Base-by-base conservation (phyloP, 352 stramenopile species). In the Globisporangium cylindrosporum region DNA sequence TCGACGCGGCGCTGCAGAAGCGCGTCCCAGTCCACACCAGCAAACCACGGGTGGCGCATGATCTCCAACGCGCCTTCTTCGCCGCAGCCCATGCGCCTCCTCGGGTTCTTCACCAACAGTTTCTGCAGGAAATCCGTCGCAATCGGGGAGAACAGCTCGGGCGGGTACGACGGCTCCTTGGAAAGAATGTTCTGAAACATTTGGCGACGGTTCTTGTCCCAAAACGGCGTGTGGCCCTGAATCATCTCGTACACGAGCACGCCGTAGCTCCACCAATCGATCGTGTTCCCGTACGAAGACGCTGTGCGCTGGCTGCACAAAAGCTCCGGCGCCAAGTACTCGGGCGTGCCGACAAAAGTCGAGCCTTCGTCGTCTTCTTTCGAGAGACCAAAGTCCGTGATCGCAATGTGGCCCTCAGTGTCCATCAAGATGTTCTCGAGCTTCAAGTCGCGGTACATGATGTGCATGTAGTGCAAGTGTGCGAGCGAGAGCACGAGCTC, bases 341-440 rank as follows among this genome's bases (percentile, higher is more conserved):
- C 89, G 25, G 89, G 81, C 18, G 88, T 96, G 4, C 89, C 89
- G 4, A 90, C 81, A 68, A 95, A 94, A 24, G 87, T 96, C 49
- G 81, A 91, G 29, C 82, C 89, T 72, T 92, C 80, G 62, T 93
- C 88, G 54, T 95, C 82, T 70, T 93, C 85, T 61, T 97, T 97
- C 0, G 85, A 94, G 9, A 95, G 71, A 20, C 90, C 90, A 77
- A 97, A 96, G 67, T 97, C 90, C 14, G 87, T 94, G 61, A 97
- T 88, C 7, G 84, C 86, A 43, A 95, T 78, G 70, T 96, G 84
- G 20, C 90, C 90, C 34, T 94, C 80, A 51, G 69, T 84, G 64
- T 94, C 84, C 85, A 97, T 93, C 9, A 97, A 62, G 49, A 97
- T 93, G 63, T 97, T 97, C 68, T 96, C 88, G 34, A 95, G 82